Percentiles rank a stretch among this genome's conserved stretches.
These are phyloP conservation scores for Backusella circina DNA, from an alignment of 192 early-diverging fungal genomes.

Conservation along the genomic window DNA sequence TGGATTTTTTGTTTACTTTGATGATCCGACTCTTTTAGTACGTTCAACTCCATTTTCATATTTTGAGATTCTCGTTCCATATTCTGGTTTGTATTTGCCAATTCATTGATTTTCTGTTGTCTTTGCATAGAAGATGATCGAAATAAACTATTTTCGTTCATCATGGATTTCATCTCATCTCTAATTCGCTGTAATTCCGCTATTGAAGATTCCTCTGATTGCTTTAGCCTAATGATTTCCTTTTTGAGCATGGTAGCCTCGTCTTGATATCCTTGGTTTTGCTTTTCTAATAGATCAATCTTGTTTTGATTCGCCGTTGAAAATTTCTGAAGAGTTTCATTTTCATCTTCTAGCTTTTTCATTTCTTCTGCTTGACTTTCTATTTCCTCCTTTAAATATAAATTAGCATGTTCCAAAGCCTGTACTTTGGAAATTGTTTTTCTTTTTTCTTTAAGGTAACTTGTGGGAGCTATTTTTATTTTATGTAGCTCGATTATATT, in stretches of 20 bases:
- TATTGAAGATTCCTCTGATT: background rate
- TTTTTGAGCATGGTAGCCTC: background rate
- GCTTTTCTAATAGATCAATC: background rate
- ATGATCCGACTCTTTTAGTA: background rate
- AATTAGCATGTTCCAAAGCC: background rate
- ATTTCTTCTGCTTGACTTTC: background rate
- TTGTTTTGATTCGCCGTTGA: background rate
- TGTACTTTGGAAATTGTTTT: background rate
- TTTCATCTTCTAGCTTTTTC: background rate
- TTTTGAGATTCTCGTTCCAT: background rate
- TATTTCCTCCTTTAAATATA: background rate
- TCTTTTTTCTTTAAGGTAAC: background rate
- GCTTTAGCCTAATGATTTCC: background rate
- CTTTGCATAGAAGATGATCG: background rate
- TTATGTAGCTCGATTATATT: background rate
- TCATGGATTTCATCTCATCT: background rate
- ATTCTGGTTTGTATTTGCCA: background rate
- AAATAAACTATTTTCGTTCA: background rate
- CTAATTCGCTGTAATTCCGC: background rate
- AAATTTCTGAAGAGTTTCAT: background rate
- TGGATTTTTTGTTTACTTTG: background rate
- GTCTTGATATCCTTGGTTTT: background rate
- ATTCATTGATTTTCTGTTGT: background rate
- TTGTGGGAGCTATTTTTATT: background rate
- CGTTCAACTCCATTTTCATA: background rate